A percentile compares a stretch with the other conserved stretches of the same genome.
Conservation (phyloP, 306 rosid genomes). For the Alnus rubra region DNA sequence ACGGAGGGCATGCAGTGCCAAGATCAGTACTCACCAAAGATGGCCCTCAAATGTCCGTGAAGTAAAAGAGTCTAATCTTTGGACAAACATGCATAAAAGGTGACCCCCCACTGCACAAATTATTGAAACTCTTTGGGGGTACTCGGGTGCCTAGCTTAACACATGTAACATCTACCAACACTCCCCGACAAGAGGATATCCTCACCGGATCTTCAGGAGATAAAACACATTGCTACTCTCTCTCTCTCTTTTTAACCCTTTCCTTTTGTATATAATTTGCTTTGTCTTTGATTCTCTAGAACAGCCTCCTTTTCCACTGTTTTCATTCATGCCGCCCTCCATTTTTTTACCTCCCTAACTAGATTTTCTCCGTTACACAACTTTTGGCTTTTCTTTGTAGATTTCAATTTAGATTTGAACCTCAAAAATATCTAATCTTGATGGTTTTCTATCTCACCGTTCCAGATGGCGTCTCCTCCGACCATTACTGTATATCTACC, state of each 20-base stretch:
- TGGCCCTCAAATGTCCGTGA: conserved; percentile 2
- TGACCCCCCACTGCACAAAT: conserved; percentile 1
- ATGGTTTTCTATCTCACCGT: too few relatives aligned
- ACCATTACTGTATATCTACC: too few relatives aligned
- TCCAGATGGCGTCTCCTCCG: too few relatives aligned
- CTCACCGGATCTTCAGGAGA: conserved; percentile 22
- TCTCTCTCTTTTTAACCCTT: not conserved
- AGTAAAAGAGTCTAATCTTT: not conserved
- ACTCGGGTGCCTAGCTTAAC: conserved; percentile 1
- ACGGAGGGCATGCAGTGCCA: not conserved
- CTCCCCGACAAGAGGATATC: conserved; percentile 32
- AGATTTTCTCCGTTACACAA: too few relatives aligned
- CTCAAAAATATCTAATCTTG: too few relatives aligned
- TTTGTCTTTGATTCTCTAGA: conserved; percentile 26
- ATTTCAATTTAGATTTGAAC: too few relatives aligned
- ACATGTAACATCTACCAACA: not conserved
- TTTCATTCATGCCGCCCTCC: not conserved
- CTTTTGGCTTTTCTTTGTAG: too few relatives aligned
- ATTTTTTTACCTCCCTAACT: too few relatives aligned
- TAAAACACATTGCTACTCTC: conserved; percentile 1
- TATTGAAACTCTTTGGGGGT: not conserved
- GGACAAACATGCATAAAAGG: not conserved
- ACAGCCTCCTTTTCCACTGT: conserved; percentile 1
- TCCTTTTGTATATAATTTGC: conserved; percentile 30
- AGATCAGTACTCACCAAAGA: not conserved